Percentiles rank a stretch among this genome's conserved stretches.
These are phyloP conservation scores for Venturia carpophila DNA, from an alignment of 2,329 filamentous ascomycete species.

Conservation along the genomic window DNA sequence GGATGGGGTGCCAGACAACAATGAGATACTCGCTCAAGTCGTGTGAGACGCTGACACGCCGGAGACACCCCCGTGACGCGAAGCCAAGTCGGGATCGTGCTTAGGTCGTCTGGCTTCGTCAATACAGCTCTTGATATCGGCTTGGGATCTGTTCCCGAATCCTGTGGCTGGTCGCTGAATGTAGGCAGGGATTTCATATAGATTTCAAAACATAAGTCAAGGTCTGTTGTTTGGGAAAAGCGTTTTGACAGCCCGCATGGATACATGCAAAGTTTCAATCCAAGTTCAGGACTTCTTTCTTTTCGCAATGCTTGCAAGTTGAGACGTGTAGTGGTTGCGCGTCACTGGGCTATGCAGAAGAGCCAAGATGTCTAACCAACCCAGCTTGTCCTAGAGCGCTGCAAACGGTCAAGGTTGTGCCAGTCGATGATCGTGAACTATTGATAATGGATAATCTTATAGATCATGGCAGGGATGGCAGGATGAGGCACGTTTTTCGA, in stretches of 20 bases:
- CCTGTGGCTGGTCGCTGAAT: not conserved
- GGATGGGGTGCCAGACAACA: not conserved
- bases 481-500: not conserved
- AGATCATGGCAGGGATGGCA: not conserved
- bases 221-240: not conserved
- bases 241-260: not conserved
- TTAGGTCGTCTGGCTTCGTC: not conserved
- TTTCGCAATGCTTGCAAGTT: not conserved
- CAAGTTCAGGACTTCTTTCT: not conserved
- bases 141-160: not conserved
- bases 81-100: not conserved
- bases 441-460: not conserved
- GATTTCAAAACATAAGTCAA: not conserved
- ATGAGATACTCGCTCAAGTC: not conserved
- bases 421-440: not conserved
- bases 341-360: not conserved
- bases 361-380: slow-evolving; percentile 2
- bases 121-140: not conserved
- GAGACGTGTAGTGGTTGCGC: not conserved
- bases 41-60: not conserved
- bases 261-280: not conserved
- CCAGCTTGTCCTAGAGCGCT: not conserved
- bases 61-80: slow-evolving; percentile 1
- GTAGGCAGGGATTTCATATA: not conserved
- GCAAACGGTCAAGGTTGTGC: slow-evolving; percentile 4